Evolutionary conservation across 129 eudicot species (phyloP), one percentile per base, ranked within the genome.

Genomic region (Flaveria sonorensis): DNA sequence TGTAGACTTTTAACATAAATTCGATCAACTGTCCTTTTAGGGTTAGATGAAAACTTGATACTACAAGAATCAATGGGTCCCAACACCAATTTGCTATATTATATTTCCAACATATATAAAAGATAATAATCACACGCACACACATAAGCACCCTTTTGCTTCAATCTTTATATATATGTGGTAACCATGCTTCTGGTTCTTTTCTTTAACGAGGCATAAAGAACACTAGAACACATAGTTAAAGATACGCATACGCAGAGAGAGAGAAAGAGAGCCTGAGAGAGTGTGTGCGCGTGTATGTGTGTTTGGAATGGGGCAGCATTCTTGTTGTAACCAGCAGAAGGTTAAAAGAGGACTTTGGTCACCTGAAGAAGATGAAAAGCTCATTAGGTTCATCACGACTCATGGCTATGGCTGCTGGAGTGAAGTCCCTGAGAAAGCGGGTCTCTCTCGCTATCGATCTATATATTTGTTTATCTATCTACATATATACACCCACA

Each of bases 391-490:
- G 21, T 92, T 89, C 84, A 92, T 92, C 76, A 87, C 93, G 32
- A 87, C 87, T 68, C 92, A 89, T 87, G 97, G 97, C 82, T 92
- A 92, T 77, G 97, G 97, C 72, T 92, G 97, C 79, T 92, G 97
- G 97, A 92, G 97, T 81, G 97, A 92, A 87, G 97, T 92, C 79
- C 97, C 97, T 32, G 96, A 92, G 10, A 92, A 92, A 92, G 96
- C 97, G 76, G 97, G 97, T 86, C 76, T 67, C 66, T 82, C 64
- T 59, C 42, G 19, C 53, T 55, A 64, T 62, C 57, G 40, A 36
- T 70, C 16, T 64, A 26, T 63, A 28, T 43, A 13, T 70, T 6
- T 64, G 40, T 63, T 26, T 57, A 14, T 68, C 21, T 9, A 12
- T 78, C 30, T 39, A 0, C 42, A 10, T 46, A 30, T 62, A 20